phyloP scores from a whole-genome alignment of 331 rosid genomes.

The Malus hybrid region DNA sequence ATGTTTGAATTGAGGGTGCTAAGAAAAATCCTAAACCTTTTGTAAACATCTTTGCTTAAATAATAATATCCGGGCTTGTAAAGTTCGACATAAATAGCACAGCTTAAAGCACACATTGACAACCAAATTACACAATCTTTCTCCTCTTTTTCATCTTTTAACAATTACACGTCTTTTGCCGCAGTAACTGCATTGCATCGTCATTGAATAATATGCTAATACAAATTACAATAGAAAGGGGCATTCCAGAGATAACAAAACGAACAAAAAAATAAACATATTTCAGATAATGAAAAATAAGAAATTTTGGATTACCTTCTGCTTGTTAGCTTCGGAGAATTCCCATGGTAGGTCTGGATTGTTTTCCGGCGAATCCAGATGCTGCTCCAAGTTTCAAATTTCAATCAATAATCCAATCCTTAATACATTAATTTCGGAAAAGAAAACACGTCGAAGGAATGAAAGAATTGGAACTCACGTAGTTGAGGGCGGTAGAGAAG shows the following conservation, averaged over 20 bases:
- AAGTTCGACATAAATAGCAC: background rate
- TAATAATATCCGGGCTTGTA: background rate
- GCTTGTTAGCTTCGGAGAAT: slow-evolving; percentile 51
- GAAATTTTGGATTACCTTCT: slow-evolving; percentile 33
- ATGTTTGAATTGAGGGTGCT: background rate
- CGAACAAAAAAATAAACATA: slow-evolving; percentile 1
- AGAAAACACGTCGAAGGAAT: background rate
- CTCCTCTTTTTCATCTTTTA: too few relatives aligned
- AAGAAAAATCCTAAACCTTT: background rate
- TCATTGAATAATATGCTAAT: background rate
- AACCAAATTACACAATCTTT: background rate
- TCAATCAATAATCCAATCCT: background rate
- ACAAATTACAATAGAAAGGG: background rate
- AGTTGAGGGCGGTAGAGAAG: slow-evolving; percentile 88
- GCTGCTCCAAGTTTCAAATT: slow-evolving; percentile 35
- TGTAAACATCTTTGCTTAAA: background rate
- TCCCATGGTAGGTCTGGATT: slow-evolving; percentile 77
- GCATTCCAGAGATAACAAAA: background rate
- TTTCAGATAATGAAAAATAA: background rate
- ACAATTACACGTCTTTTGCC: background rate
- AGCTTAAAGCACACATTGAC: background rate
- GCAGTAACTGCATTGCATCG: background rate
- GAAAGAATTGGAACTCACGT: slow-evolving; percentile 39
- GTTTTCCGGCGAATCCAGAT: slow-evolving; percentile 80
- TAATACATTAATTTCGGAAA: background rate